A percentile compares a stretch with the other conserved stretches of the same genome.
Conservation (phyloP, 352 stramenopile species). For the Phytopythium delawarense region DNA sequence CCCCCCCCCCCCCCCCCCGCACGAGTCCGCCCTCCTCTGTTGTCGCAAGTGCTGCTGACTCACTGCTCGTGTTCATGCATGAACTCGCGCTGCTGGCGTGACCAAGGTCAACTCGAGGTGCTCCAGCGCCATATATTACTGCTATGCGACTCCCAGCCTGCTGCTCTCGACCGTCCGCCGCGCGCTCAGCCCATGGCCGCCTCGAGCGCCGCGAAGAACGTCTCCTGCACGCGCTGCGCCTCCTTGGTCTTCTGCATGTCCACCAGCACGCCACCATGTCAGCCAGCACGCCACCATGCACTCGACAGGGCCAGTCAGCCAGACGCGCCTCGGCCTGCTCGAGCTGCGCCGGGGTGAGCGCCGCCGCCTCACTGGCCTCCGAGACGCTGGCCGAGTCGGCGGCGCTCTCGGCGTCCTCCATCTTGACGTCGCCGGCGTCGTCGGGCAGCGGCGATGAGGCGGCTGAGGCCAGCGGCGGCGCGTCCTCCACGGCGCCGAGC, state of each 20-base stretch:
- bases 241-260: slow-evolving; percentile 37
- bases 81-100: no score
- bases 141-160: background rate
- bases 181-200: slow-evolving; percentile 28
- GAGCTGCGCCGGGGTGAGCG: slow-evolving; percentile 20
- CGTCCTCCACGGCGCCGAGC: slow-evolving; percentile 47
- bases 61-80: no score
- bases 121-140: slow-evolving; percentile 2
- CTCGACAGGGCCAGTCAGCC: background rate
- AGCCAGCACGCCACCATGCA: slow-evolving; percentile 3
- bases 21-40: background rate
- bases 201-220: slow-evolving; percentile 64
- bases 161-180: background rate
- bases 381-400: slow-evolving; percentile 9
- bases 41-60: background rate
- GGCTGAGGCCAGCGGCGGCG: slow-evolving; percentile 10
- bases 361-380: slow-evolving; percentile 7
- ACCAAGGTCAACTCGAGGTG: background rate
- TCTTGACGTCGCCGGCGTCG: slow-evolving; percentile 35
- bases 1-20: no score
- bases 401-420: slow-evolving; percentile 35
- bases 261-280: slow-evolving; percentile 5
- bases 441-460: slow-evolving; percentile 15
- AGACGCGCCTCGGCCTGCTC: slow-evolving; percentile 36
- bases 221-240: slow-evolving; percentile 48